phyloP scores from a whole-genome alignment of 148 eudicot genomes.

The Cornus kousa region DNA sequence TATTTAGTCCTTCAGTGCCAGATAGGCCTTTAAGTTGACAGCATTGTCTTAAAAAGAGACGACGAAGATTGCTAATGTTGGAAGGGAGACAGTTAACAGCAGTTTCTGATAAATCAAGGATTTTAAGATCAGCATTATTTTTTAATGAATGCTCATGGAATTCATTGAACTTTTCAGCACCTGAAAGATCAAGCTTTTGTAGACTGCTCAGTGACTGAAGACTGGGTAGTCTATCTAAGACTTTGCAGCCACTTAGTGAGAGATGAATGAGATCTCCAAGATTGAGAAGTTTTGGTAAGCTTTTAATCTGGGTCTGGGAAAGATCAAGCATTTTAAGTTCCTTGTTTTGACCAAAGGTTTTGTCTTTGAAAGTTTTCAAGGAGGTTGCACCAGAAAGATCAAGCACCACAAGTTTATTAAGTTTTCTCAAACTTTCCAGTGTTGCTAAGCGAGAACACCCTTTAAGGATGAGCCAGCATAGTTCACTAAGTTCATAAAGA shows the following conservation, averaged over 20 bases:
- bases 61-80: constrained; percentile 17
- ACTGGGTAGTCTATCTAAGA: constrained; percentile 18
- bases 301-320: constrained; percentile 23
- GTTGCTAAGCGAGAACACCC: constrained; percentile 19
- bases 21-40: background rate
- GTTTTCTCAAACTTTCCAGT: constrained; percentile 8
- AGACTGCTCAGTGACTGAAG: constrained; percentile 12
- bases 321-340: constrained; percentile 29
- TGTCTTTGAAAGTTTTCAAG: constrained; percentile 8
- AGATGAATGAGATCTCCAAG: constrained; percentile 30
- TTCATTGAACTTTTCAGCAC: constrained; percentile 17
- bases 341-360: background rate
- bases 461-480: constrained; percentile 27
- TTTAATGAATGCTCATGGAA: constrained; percentile 16
- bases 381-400: constrained; percentile 27
- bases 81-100: constrained; percentile 11
- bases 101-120: constrained; percentile 30
- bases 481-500: constrained; percentile 16
- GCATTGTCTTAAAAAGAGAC: constrained; percentile 16
- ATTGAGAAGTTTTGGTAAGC: constrained; percentile 14
- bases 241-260: constrained; percentile 12
- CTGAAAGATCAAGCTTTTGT: constrained; percentile 31
- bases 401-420: constrained; percentile 17
- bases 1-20: background rate
- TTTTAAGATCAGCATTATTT: constrained; percentile 3